Evolutionary conservation across 306 rosid species (phyloP), one percentile per base, ranked within the genome.

Genomic region (Herpetospermum pedunculosum): DNA sequence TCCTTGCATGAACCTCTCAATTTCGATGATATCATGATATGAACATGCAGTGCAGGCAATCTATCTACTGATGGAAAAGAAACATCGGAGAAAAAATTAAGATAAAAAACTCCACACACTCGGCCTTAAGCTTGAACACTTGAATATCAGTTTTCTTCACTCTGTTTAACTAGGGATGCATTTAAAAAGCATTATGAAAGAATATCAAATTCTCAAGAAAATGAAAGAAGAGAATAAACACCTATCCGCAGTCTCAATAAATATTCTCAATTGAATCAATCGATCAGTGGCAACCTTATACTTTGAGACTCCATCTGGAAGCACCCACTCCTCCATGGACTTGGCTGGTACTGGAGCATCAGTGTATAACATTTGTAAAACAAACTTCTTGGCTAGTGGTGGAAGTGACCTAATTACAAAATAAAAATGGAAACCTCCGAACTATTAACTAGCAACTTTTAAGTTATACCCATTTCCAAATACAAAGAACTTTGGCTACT

Each of bases 301-400:
- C 83, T 94, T 94, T 1, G 98, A 87, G 70, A 53, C 77, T 50
- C 97, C 97, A 84, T 91, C 98, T 0, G 92, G 83, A 62, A 94
- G 88, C 81, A 94, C 95, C 98, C 98, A 91, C 80, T 89, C 97
- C 83, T 84, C 88, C 88, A 94, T 84, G 35, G 92, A 81, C 77
- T 88, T 91, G 78, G 92, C 89, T 13, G 84, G 44, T 50, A 94
- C 88, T 1, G 86, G 80, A 75, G 49, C 81, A 71, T 91, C 96
- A 76, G 89, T 76, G 75, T 82, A 89, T 28, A 94, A 77, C 82
- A 88, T 80, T 79, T 94, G 98, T 59, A 94, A 64, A 37, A 88
- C 92, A 32, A 91, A 94, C 82, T 83, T 94, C 89, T 91, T 94
- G 23, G 89, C 98, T 23, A 94, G 84, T 6, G 98, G 97, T 5